Base-by-base conservation (phyloP, 1,284 basidiomycete species). In the Marasmius oreades region DNA sequence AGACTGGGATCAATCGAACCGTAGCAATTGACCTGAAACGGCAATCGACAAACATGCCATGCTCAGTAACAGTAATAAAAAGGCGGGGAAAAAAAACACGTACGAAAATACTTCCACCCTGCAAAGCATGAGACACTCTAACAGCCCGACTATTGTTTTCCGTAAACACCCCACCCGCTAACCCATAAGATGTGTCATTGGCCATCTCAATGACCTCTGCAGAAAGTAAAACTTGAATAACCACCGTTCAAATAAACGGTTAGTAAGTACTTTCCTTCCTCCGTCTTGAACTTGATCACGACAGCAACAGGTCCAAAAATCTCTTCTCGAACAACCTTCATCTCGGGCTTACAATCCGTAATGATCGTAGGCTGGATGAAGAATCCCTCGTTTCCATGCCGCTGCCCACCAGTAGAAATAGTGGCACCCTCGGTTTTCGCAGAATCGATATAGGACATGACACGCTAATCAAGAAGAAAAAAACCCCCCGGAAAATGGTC, bases 301-400 rank as follows among this genome's bases (percentile, higher is more conserved):
- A 85, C 84, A 53, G 80, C 82, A 50, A 92, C 88, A 46, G 93
- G 93, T 22, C 92, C 93, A 66, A 94, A 94, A 64, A 95, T 93
- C 73, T 96, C 94, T 73, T 96, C 94, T 62, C 79, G 74, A 52
- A 89, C 85, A 66, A 97, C 95, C 73, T 82, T 87, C 90, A 94
- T 93, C 62, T 88, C 80, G 33, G 84, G 78, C 54, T 77, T 80
- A 56, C 82, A 82, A 67, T 93, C 77, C 43, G 87, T 88, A 77
- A 95, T 95, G 71, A 96, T 84, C 28, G 93, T 95, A 5, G 89
- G 90, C 60, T 81, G 61, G 69, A 91, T 84, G 72, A 81, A 90
- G 74, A 78, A 90, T 0, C 88, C 88, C 69, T 91, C 82, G 6
- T 74, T 70, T n/a, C 93, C 88, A 67, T 86, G 74, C 24, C 87